Evolutionary conservation across 1,139 yeast species (phyloP).

Genomic region (Debaryomyces subglobosus): DNA sequence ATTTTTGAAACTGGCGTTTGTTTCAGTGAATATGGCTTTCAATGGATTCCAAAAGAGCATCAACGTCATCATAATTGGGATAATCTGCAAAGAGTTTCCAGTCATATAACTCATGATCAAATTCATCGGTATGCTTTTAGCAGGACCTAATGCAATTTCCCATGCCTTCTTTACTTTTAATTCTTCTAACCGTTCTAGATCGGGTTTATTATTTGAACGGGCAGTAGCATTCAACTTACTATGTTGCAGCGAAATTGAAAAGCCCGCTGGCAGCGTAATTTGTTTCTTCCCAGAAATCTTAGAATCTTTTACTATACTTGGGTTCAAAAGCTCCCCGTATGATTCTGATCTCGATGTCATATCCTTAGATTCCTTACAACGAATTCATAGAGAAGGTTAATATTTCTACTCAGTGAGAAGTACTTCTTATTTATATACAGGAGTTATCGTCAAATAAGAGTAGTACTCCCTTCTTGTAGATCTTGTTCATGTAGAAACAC

Average conservation of each 20-base stretch:
- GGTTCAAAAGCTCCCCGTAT: not conserved
- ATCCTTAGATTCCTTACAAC: not conserved
- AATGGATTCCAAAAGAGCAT: constrained; percentile 82
- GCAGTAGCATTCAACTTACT: not conserved
- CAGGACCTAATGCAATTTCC: constrained; percentile 85
- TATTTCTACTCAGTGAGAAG: not conserved
- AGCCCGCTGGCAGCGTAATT: constrained; percentile 2
- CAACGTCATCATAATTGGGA: constrained; percentile 88
- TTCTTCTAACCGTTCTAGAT: constrained; percentile 28
- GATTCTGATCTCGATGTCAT: not conserved
- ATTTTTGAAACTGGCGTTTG: constrained; percentile 47
- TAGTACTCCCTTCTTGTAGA: not conserved
- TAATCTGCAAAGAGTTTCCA: constrained; percentile 86
- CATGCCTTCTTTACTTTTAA: constrained; percentile 72
- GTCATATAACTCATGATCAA: constrained; percentile 90
- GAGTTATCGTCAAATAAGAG: not conserved
- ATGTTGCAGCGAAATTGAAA: not conserved
- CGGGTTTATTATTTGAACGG: constrained; percentile 10
- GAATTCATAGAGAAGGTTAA: not conserved
- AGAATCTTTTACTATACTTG: not conserved
- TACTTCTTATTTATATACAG: not conserved
- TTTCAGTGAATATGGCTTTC: constrained; percentile 64
- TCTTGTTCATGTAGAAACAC: not conserved
- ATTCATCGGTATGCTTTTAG: constrained; percentile 87
- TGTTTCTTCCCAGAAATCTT: not conserved